phyloP scores from a whole-genome alignment of 345 rosid genomes.

The Moricandia arvensis region DNA sequence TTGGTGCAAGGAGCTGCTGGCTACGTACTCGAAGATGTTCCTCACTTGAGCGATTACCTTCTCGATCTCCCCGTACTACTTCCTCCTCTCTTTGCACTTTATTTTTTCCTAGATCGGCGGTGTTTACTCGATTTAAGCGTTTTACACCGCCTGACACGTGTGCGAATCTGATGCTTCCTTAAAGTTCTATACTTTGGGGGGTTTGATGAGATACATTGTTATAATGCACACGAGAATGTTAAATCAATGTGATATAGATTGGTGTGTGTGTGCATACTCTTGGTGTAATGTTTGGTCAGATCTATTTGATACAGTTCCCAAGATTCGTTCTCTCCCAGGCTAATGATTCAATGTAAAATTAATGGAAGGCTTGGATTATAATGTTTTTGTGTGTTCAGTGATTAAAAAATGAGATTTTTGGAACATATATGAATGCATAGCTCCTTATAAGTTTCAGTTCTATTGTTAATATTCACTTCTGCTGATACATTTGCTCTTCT shows the following conservation, averaged over 20 bases:
- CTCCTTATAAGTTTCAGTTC: background rate
- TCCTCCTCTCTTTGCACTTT: background rate
- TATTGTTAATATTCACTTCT: background rate
- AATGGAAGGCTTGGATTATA: background rate
- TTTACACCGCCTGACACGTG: slow-evolving; percentile 25
- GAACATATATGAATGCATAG: background rate
- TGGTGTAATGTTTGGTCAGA: slow-evolving; percentile 12
- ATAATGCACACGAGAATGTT: background rate
- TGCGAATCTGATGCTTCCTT: slow-evolving; percentile 3
- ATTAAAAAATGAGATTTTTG: background rate
- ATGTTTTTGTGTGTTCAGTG: background rate
- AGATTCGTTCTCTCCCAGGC: background rate
- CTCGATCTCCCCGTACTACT: slow-evolving; percentile 56
- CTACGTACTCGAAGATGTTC: slow-evolving; percentile 75
- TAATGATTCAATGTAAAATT: background rate
- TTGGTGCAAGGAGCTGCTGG: slow-evolving; percentile 53
- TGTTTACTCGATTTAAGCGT: background rate
- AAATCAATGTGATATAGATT: background rate
- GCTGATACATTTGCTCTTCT: background rate
- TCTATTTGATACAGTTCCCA: background rate
- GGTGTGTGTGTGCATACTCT: background rate
- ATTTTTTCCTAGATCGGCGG: slow-evolving; percentile 2
- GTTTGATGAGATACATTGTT: background rate
- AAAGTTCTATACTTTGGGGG: background rate
- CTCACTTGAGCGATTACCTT: slow-evolving; percentile 74